Evolutionary conservation across 2,329 filamentous ascomycete species (phyloP), one percentile per base, ranked within the genome.

Genomic region (Bipolaris cookei): DNA sequence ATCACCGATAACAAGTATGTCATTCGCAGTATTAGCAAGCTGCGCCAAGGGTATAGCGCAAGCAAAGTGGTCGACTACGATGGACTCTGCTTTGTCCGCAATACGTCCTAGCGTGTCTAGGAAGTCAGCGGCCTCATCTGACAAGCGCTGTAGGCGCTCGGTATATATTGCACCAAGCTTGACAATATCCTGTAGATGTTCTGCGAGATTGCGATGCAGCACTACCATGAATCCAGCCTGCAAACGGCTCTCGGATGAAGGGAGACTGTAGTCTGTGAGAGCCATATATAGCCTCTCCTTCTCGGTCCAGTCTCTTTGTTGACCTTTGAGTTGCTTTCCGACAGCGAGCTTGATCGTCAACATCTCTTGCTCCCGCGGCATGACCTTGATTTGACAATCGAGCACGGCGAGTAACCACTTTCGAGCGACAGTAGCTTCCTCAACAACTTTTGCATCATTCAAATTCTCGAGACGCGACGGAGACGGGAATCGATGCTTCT

Each of bases 21-120:
- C 44, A 2, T 44, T 34, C 4, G 44, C 18, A 10, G 43, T 35
- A 18, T 18, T 8, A 25, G 18, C 37, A 30, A 66, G 45, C 10
- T 18, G 41, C 8, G 62, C 41, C 1, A 67, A 50, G 1, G 63
- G 59, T 18, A 66, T 42, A 4, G 64, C 66, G 46, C 65, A 69
- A 3, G 68, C 66, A 43, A 71, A 69, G 13, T 57, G 51, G 43
- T 69, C 65, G 16, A 71, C 48, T 10, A 45, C 52, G 4, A 45
- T 39, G 0, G 34, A 23, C 3, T 34, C 7, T 16, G 43, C 23
- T 23, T 56, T 64, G 3, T 58, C 21, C 2, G 45, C 8, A 8
- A 67, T 61, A 0, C 4, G 23, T 1, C 46, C 23, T 14, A 61
- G 54, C 4, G 52, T 52, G 1, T 58, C 32, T 2, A 54, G n/a